Conservation (phyloP, 371 early-diverging fungal genomes). For the Haplosporangium sp. region DNA sequence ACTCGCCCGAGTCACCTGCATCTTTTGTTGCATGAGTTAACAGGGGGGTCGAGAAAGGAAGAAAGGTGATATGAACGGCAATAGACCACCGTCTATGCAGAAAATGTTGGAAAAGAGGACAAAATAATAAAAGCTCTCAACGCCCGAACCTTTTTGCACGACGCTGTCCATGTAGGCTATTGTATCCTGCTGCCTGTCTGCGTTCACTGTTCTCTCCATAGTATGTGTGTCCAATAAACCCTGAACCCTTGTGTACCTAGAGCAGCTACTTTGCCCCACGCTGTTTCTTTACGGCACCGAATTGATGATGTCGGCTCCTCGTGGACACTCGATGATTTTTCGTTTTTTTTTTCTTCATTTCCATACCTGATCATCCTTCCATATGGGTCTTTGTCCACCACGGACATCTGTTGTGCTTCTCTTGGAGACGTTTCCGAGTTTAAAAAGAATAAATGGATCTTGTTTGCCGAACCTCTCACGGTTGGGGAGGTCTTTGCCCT, state of each 20-base stretch:
- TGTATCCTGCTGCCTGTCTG: no score
- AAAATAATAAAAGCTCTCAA: neutral
- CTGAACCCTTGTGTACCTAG: no score
- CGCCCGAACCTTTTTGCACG: neutral
- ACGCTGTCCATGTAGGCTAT: no score
- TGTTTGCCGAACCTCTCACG: constrained; percentile 61
- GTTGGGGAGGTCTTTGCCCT: constrained; percentile 61
- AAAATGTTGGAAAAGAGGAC: neutral
- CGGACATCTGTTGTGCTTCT: constrained; percentile 59
- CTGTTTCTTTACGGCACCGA: no score
- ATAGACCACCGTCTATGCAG: neutral
- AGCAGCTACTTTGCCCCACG: no score
- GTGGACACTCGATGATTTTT: no score
- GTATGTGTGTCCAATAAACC: no score
- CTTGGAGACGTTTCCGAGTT: constrained; percentile 59
- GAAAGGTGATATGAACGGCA: neutral
- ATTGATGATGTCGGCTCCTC: no score
- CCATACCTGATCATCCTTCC: constrained; percentile 60
- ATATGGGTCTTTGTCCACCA: constrained; percentile 60
- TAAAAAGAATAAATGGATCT: constrained; percentile 60
- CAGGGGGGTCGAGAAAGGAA: neutral
- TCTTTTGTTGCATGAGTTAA: no score
- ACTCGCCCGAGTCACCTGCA: neutral
- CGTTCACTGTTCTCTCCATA: no score
- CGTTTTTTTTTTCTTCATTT: neutral